Conservation (phyloP, 139 green algal genomes). For the Haematococcus lacustris region DNA sequence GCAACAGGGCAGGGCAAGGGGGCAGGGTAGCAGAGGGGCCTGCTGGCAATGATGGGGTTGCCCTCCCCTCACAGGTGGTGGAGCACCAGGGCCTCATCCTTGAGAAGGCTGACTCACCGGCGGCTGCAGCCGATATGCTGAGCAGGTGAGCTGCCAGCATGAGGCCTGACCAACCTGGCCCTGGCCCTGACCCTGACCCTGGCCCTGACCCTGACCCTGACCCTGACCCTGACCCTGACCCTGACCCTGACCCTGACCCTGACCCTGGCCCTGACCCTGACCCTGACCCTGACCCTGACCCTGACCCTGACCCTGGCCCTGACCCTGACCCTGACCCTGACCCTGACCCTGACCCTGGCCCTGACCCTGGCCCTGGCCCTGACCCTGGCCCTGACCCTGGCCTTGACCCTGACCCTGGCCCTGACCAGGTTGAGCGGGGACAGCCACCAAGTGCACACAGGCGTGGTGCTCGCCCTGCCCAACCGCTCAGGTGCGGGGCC, state of each 20-base stretch:
- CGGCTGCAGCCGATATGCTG: conserved; percentile 55
- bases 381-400: background rate
- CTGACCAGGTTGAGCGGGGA: conserved; percentile 50
- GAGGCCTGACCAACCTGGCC: background rate
- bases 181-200: background rate
- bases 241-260: background rate
- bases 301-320: background rate
- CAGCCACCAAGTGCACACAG: conserved; percentile 78
- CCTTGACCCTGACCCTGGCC: background rate
- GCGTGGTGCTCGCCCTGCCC: conserved; percentile 62
- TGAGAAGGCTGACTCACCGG: conserved; percentile 68
- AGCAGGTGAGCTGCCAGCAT: background rate
- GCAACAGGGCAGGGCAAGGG: background rate
- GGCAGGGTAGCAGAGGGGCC: background rate
- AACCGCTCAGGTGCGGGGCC: no score
- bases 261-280: background rate
- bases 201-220: background rate
- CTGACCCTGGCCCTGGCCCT: background rate
- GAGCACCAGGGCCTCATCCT: conserved; percentile 52
- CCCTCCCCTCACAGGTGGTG: conserved; percentile 34
- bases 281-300: background rate
- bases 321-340: background rate
- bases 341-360: no score
- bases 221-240: background rate
- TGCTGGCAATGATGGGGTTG: background rate